These are phyloP conservation scores for Tritrichomonas musculus DNA, from an alignment of 208 protist species.

Conservation along the genomic window DNA sequence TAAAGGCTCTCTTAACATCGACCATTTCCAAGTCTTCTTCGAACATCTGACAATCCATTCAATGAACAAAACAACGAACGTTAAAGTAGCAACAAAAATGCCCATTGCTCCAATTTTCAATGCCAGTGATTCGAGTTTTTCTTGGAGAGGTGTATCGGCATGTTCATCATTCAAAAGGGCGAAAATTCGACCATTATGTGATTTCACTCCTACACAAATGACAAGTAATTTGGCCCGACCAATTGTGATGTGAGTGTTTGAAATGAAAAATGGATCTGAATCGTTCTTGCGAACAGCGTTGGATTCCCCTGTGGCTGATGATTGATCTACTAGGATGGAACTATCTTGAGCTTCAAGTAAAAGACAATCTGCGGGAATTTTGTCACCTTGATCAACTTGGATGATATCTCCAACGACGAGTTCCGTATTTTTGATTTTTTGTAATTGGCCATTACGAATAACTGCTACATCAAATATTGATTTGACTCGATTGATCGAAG, in stretches of 20 bases:
- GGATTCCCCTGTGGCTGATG: not conserved
- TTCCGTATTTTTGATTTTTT: not conserved
- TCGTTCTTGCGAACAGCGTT: not conserved
- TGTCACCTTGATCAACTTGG: not conserved
- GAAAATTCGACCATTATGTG: not conserved
- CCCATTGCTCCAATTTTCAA: not conserved
- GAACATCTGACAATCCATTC: not conserved
- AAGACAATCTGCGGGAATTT: constrained; percentile 16
- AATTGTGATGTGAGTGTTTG: not conserved
- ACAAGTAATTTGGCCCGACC: not conserved
- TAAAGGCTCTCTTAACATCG: constrained; percentile 26
- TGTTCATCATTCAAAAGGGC: not conserved
- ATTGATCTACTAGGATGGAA: not conserved
- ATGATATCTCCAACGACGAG: not conserved
- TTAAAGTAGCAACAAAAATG: not conserved
- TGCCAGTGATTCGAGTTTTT: constrained; percentile 8
- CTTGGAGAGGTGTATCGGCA: not conserved
- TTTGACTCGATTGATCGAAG: not conserved
- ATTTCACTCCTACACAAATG: not conserved
- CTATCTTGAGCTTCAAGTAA: not conserved
- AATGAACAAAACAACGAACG: constrained; percentile 31
- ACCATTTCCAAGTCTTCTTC: not conserved
- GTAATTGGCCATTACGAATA: not conserved
- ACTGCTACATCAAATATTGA: not conserved
- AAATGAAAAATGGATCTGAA: not conserved